These are phyloP conservation scores for Conringia planisiliqua DNA, from an alignment of 345 rosid genomes.

Conservation along the genomic window DNA sequence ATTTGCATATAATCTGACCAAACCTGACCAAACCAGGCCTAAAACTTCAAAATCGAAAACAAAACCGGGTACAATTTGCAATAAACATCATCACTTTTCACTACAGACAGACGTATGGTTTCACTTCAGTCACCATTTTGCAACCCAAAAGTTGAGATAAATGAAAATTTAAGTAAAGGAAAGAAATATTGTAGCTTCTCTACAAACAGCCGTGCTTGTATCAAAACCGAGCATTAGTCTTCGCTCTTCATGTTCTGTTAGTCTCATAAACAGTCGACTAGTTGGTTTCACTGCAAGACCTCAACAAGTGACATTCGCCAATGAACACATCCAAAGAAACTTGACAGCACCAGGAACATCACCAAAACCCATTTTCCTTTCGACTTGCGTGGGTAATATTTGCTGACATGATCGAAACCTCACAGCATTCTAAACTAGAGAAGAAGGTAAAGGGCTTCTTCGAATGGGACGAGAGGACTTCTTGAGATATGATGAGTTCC, in stretches of 20 bases:
- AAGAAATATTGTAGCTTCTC: not conserved
- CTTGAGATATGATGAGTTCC: constrained; percentile 86
- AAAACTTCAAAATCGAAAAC: constrained; percentile 1
- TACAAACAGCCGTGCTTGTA: not conserved
- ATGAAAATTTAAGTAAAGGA: not conserved
- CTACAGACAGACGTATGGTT: not conserved
- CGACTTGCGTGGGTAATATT: not conserved
- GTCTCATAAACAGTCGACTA: not conserved
- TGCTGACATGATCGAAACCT: not conserved
- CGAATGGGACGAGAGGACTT: constrained; percentile 48
- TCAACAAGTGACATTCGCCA: not conserved
- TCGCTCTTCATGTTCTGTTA: constrained; percentile 1
- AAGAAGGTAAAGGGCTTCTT: constrained; percentile 31
- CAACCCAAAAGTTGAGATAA: not conserved
- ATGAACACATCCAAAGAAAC: not conserved
- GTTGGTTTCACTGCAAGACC: not conserved
- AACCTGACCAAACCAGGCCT: not conserved
- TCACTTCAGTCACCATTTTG: not conserved
- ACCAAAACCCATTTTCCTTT: not conserved
- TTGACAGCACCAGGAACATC: not conserved
- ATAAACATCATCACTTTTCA: not conserved
- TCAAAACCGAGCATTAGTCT: not conserved
- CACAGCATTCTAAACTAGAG: constrained; percentile 13
- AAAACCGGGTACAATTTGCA: not conserved
- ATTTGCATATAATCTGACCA: not conserved